These are phyloP conservation scores for Kwoniella sp. DNA, from an alignment of 768 basidiomycete species.

Conservation along the genomic window DNA sequence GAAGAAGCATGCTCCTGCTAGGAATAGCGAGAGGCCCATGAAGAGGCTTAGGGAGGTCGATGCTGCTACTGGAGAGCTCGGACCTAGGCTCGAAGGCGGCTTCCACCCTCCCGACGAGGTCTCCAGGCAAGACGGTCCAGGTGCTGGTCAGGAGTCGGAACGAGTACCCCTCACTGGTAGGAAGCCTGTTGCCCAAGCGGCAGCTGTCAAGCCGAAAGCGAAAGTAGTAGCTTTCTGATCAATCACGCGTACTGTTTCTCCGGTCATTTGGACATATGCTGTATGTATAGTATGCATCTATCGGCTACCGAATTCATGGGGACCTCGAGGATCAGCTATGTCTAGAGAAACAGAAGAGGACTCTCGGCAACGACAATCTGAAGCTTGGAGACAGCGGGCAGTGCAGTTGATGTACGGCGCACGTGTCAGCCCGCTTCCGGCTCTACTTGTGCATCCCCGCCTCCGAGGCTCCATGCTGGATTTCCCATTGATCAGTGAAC, in stretches of 20 bases:
- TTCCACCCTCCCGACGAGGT: conserved; percentile 9
- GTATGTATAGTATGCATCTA: not conserved
- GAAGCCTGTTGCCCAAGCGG: conserved; percentile 1
- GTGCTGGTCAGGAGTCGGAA: not conserved
- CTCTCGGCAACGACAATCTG: conserved; percentile 2
- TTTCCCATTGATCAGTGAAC: conserved; percentile 8
- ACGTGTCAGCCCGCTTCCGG: no score
- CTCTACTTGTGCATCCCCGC: not conserved
- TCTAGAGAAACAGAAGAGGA: no score
- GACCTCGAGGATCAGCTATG: no score
- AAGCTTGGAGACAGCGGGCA: no score
- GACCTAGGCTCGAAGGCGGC: not conserved
- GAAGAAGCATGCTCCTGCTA: conserved; percentile 30
- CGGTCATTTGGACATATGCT: no score
- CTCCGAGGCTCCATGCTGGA: not conserved
- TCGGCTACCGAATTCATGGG: no score
- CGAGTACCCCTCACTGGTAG: conserved; percentile 15
- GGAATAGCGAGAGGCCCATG: conserved; percentile 25
- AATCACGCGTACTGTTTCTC: no score
- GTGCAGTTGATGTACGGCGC: no score
- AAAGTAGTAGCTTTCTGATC: conserved; percentile 30
- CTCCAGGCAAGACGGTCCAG: conserved; percentile 2
- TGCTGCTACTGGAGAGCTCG: conserved; percentile 8
- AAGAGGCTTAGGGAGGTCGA: conserved; percentile 12
- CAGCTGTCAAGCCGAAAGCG: conserved; percentile 23